Conservation (phyloP, 2,329 filamentous ascomycete species). For the Acephala macrosclerotiorum region DNA sequence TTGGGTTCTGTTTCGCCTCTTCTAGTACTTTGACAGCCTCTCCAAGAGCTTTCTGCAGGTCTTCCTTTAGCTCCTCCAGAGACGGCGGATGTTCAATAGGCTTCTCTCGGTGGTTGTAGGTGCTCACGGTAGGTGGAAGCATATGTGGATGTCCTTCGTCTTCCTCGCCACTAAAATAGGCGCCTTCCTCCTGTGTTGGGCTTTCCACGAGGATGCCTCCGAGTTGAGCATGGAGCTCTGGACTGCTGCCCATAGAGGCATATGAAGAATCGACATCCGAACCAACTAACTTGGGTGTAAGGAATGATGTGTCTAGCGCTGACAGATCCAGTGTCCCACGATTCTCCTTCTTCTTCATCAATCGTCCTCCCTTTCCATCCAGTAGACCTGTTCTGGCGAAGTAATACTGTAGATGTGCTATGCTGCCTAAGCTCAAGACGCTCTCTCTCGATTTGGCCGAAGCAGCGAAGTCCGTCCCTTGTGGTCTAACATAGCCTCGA, state of each 20-base stretch:
- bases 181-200: slow-evolving; percentile 50
- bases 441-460: slow-evolving; percentile 92
- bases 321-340: slow-evolving; percentile 63
- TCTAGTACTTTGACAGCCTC: slow-evolving; percentile 73
- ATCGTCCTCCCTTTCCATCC: slow-evolving; percentile 89
- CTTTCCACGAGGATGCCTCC: slow-evolving; percentile 47
- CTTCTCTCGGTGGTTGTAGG: slow-evolving; percentile 86
- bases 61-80: slow-evolving; percentile 76
- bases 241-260: slow-evolving; percentile 65
- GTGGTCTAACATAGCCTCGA: slow-evolving; percentile 45
- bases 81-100: slow-evolving; percentile 85
- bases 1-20: slow-evolving; percentile 55
- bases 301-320: slow-evolving; percentile 54
- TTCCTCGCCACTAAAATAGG: slow-evolving; percentile 59
- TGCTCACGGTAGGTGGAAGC: slow-evolving; percentile 96
- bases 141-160: slow-evolving; percentile 75
- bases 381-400: slow-evolving; percentile 93
- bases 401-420: slow-evolving; percentile 97
- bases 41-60: slow-evolving; percentile 71
- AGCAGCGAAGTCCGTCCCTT: slow-evolving; percentile 74
- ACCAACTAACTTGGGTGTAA: slow-evolving; percentile 50
- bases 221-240: slow-evolving; percentile 54
- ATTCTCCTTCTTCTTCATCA: slow-evolving; percentile 74
- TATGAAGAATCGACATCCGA: slow-evolving; percentile 67
- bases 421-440: slow-evolving; percentile 95